A percentile compares a stretch with the other conserved stretches of the same genome.
Evolutionary conservation across 2,329 filamentous ascomycete genomes (phyloP).

Genomic region (Huntiella abstrusa): DNA sequence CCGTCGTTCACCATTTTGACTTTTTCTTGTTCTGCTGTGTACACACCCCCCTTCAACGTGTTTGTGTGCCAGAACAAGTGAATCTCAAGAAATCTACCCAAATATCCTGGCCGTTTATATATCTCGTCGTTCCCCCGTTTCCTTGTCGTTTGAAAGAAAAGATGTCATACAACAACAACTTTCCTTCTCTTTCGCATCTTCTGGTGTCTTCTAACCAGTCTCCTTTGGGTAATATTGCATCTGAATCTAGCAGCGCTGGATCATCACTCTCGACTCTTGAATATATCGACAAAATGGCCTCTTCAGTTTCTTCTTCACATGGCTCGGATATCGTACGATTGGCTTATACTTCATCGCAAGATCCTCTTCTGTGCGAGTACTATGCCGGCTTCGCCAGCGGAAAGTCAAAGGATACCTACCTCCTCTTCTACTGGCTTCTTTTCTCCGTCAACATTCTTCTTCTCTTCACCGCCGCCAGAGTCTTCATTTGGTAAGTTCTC

Average conservation of each 20-base stretch:
- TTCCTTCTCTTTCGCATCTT: no score
- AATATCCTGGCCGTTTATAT: no score
- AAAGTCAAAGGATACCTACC: conserved; percentile 24
- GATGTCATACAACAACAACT: no score
- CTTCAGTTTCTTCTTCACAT: not conserved
- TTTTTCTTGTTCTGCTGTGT: no score
- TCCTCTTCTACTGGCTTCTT: conserved; percentile 27
- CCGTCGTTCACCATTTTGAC: no score
- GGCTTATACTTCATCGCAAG: conserved; percentile 10
- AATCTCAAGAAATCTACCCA: no score
- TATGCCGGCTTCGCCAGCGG: conserved; percentile 27
- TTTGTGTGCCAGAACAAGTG: no score
- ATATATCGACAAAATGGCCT: not conserved
- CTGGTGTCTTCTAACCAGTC: no score
- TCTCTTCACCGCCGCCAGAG: conserved; percentile 26
- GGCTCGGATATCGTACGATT: conserved; percentile 5
- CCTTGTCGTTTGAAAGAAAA: no score
- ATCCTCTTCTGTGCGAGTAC: conserved; percentile 19
- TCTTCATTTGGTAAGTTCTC: conserved; percentile 21
- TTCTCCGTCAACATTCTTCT: conserved; percentile 26
- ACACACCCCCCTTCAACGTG: no score
- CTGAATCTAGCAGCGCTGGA: not conserved
- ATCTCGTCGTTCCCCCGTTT: no score
- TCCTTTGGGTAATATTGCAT: no score
- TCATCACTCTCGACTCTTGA: not conserved